Evolutionary conservation across 139 green algal genomes (phyloP).

Genomic region (Coelastrella sp.): DNA sequence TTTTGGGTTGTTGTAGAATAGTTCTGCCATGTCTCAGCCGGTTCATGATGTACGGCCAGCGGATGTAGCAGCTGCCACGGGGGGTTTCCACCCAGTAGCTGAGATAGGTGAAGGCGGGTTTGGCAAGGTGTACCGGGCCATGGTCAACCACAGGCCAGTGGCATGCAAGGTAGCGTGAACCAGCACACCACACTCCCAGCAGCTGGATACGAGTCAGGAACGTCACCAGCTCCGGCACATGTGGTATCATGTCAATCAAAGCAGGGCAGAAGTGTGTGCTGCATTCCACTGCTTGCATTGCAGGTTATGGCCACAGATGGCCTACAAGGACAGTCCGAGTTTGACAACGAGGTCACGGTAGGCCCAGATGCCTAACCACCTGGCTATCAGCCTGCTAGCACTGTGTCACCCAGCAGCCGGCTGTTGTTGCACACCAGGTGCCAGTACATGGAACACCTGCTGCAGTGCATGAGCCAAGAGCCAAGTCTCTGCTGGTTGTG

Average conservation of each 20-base stretch:
- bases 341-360: conserved; percentile 30
- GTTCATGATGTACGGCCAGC: background rate
- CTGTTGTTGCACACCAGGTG: background rate
- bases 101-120: conserved; percentile 41
- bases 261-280: too few species aligned
- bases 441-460: background rate
- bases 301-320: conserved; percentile 41
- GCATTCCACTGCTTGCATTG: background rate
- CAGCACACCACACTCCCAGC: background rate
- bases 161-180: conserved; percentile 28
- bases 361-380: too few species aligned
- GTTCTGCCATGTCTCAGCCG: background rate
- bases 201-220: background rate
- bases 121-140: conserved; percentile 46
- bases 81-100: conserved; percentile 24
- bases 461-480: too few species aligned
- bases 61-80: conserved; percentile 18
- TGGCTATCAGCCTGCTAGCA: too few species aligned
- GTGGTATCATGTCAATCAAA: too few species aligned
- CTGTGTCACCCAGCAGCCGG: background rate
- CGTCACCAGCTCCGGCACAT: too few species aligned
- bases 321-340: conserved; percentile 36
- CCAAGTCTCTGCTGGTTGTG: background rate
- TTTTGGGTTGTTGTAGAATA: too few species aligned
- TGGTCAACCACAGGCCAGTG: conserved; percentile 32